phyloP scores from a whole-genome alignment of 768 basidiomycete species.

The Cubamyces sp. region DNA sequence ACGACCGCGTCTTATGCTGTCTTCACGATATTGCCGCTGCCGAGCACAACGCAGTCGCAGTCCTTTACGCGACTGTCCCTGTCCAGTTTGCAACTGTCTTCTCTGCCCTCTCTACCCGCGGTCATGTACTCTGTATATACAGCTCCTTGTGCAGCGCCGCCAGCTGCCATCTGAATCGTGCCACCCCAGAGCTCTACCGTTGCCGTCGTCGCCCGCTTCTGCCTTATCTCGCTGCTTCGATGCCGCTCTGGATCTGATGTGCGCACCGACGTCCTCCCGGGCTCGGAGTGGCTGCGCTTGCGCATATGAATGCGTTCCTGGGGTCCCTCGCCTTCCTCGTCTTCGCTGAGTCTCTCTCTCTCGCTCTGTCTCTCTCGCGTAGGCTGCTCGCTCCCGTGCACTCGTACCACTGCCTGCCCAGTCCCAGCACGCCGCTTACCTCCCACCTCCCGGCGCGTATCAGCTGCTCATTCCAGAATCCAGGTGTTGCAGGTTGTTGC shows the following conservation, averaged over 20 bases:
- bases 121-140: no score
- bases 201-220: neutral
- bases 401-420: neutral
- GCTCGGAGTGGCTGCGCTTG: neutral
- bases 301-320: slow-evolving; percentile 11
- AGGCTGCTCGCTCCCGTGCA: neutral
- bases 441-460: neutral
- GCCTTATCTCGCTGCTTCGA: slow-evolving; percentile 4
- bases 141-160: no score
- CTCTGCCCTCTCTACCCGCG: no score
- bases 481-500: no score
- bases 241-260: no score
- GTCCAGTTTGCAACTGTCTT: no score
- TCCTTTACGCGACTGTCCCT: no score
- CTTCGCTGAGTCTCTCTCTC: neutral
- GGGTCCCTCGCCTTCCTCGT: neutral
- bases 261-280: neutral
- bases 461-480: neutral
- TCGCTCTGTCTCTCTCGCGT: neutral
- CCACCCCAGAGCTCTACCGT: neutral
- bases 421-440: neutral
- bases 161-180: neutral
- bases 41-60: no score
- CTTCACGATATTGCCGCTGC: no score
- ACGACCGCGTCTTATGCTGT: neutral